Conservation (phyloP, 208 protist genomes). For the Trypanosoma avium region DNA sequence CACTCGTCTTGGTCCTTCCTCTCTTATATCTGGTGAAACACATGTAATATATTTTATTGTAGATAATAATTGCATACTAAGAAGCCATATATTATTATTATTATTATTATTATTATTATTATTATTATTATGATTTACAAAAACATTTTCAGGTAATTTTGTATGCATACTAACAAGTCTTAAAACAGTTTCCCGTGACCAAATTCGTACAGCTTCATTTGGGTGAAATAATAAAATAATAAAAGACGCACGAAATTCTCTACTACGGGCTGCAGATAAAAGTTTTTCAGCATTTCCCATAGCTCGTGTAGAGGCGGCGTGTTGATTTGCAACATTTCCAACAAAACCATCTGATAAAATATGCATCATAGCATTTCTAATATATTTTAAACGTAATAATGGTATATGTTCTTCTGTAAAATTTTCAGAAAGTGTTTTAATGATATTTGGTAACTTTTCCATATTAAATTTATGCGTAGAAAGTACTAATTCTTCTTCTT, state of each 20-base stretch:
- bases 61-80: slow-evolving; percentile 54
- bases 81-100: slow-evolving; percentile 29
- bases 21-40: background rate
- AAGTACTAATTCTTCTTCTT: slow-evolving; percentile 5
- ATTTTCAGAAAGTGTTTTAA: no score
- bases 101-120: background rate
- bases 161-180: slow-evolving; percentile 7
- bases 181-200: slow-evolving; percentile 34
- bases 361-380: slow-evolving; percentile 10
- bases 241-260: slow-evolving; percentile 22
- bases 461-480: slow-evolving; percentile 7
- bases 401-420: no score
- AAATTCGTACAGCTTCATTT: slow-evolving; percentile 32
- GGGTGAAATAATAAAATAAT: slow-evolving; percentile 52
- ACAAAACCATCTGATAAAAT: slow-evolving; percentile 12
- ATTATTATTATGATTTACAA: background rate
- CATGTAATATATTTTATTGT: slow-evolving; percentile 47
- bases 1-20: slow-evolving; percentile 3
- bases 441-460: slow-evolving; percentile 1
- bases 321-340: background rate
- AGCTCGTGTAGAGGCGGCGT: background rate
- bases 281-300: slow-evolving; percentile 5
- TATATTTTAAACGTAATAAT: no score
- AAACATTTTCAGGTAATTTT: background rate
- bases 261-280: slow-evolving; percentile 11